Evolutionary conservation across 2,329 filamentous ascomycete genomes (phyloP), one percentile per base, ranked within the genome.

Genomic region (Didymella exigua): DNA sequence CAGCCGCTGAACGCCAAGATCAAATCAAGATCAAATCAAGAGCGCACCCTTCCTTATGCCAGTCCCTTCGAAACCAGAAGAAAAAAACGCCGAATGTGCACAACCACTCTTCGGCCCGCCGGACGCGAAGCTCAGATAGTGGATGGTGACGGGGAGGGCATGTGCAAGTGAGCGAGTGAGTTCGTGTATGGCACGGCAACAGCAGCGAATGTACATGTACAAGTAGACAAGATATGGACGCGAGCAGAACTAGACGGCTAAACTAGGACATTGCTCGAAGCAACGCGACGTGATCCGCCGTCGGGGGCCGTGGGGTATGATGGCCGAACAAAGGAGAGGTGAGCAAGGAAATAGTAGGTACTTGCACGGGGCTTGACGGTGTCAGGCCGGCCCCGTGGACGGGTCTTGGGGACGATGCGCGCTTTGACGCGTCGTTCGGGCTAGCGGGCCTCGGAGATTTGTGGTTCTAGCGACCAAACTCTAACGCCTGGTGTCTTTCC

Each of bases 371-470:
- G n/a, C n/a, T n/a, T n/a, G n/a, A n/a, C n/a, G n/a, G n/a, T n/a
- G n/a, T n/a, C n/a, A n/a, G n/a, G n/a, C n/a, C n/a, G 29, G 18
- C 21, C n/a, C 40, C 31, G 36, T 42, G 48, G 24, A 43, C 19
- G 26, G 13, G n/a, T 23, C 14, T 24, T 44, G 29, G 26, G 52
- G 41, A 52, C 24, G 26, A 34, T 13, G 26, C 16, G 29, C 44
- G 19, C 13, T 24, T 19, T 38, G 31, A 36, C 24, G 29, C n/a
- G 8, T 33, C 29, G 42, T 16, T 29, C 31, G 19, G n/a, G n/a
- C 38, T 54, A 48, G 38, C 31, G 1, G 5, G 14, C 13, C 5
- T 49, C 46, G 46, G 52, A 50, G n/a, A 55, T 55, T 55, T 55
- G 52, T 36, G 29, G 27, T 42, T 30, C 23, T 14, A 55, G 46